These are phyloP conservation scores for Penicillium polonicum DNA, from an alignment of 2,329 filamentous ascomycete genomes.

Conservation along the genomic window DNA sequence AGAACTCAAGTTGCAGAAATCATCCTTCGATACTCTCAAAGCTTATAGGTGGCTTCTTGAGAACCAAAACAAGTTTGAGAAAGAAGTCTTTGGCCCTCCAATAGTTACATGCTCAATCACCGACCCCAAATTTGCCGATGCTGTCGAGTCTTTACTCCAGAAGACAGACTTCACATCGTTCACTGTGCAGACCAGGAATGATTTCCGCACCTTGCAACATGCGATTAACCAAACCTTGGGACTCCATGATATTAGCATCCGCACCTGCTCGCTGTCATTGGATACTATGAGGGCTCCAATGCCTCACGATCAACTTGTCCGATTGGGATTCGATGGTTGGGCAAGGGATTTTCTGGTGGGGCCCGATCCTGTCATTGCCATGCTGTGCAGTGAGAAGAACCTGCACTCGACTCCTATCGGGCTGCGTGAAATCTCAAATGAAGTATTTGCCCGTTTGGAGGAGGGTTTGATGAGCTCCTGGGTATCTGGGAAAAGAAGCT, in stretches of 20 bases:
- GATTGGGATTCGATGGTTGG: slow-evolving; percentile 73
- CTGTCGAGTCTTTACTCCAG: slow-evolving; percentile 59
- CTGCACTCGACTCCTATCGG: slow-evolving; percentile 69
- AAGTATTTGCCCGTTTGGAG: slow-evolving; percentile 66
- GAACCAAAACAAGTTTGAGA: slow-evolving; percentile 68
- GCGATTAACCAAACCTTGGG: slow-evolving; percentile 63
- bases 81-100: slow-evolving; percentile 76
- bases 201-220: slow-evolving; percentile 71
- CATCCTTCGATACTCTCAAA: slow-evolving; percentile 62
- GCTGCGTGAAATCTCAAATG: slow-evolving; percentile 61
- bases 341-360: slow-evolving; percentile 76
- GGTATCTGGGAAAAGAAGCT: slow-evolving; percentile 65
- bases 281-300: slow-evolving; percentile 57
- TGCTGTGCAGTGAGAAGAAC: slow-evolving; percentile 74
- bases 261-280: slow-evolving; percentile 58
- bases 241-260: slow-evolving; percentile 70
- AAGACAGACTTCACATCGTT: slow-evolving; percentile 59
- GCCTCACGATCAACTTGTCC: slow-evolving; percentile 53
- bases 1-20: slow-evolving; percentile 60
- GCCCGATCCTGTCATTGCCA: slow-evolving; percentile 78
- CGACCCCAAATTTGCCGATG: slow-evolving; percentile 64
- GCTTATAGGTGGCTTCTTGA: slow-evolving; percentile 82
- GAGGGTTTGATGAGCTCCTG: slow-evolving; percentile 62
- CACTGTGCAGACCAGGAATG: slow-evolving; percentile 71
- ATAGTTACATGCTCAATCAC: slow-evolving; percentile 78